phyloP scores from a whole-genome alignment of 805 yeast species.

The Suhomyces faveliae region DNA sequence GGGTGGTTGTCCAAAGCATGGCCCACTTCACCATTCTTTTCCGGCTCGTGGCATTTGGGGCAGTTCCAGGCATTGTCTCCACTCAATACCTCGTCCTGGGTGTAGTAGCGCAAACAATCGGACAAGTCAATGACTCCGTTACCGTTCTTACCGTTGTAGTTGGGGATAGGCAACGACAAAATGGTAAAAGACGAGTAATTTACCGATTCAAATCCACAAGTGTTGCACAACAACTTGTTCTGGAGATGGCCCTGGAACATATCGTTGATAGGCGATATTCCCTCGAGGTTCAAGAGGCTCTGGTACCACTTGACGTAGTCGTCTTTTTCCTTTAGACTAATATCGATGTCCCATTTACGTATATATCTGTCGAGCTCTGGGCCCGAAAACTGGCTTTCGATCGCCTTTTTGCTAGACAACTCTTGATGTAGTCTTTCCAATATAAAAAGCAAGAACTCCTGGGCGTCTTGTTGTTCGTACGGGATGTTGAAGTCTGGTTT shows the following conservation, averaged over 20 bases:
- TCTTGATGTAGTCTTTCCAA: conserved; percentile 72
- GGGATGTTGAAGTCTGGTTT: conserved; percentile 73
- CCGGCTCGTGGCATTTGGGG: conserved; percentile 66
- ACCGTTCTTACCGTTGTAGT: conserved; percentile 23
- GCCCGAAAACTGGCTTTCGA: conserved; percentile 16
- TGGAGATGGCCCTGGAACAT: conserved; percentile 74
- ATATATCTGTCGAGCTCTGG: conserved; percentile 25
- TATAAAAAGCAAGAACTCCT: conserved; percentile 66
- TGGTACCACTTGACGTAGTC: conserved; percentile 66
- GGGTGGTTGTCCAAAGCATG: conserved; percentile 31
- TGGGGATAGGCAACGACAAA: conserved; percentile 62
- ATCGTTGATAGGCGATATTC: conserved; percentile 64
- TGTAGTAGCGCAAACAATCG: conserved; percentile 62
- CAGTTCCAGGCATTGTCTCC: conserved; percentile 86
- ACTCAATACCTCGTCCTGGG: conserved; percentile 61
- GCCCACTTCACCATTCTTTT: conserved; percentile 13
- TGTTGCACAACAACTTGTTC: conserved; percentile 58
- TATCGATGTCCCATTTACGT: conserved; percentile 31
- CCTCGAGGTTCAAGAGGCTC: conserved; percentile 50
- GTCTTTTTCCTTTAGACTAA: conserved; percentile 33
- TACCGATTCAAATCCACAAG: conserved; percentile 60
- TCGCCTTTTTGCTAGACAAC: conserved; percentile 31
- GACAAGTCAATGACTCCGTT: conserved; percentile 44
- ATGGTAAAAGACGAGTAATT: conserved; percentile 63
- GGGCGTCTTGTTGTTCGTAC: conserved; percentile 77